Evolutionary conservation across 352 stramenopile species (phyloP).

Genomic region (Globisporangium nagaii): DNA sequence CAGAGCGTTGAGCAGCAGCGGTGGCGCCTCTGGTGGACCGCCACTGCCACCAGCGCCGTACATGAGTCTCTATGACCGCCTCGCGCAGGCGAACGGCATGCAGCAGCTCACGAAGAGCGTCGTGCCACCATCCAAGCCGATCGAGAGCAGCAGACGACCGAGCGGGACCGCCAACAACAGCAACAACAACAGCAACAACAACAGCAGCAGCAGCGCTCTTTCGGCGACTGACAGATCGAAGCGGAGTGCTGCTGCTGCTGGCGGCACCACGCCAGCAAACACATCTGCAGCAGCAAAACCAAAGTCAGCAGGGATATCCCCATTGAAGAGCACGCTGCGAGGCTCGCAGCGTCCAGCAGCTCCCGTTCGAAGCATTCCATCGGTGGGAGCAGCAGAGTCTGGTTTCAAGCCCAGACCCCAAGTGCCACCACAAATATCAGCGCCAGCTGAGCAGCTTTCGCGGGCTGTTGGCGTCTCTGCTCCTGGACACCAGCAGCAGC

Average conservation of each 20-base stretch:
- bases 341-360: conserved; percentile 11
- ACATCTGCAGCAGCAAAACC: background rate
- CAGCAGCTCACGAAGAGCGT: conserved; percentile 23
- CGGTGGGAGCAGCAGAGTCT: background rate
- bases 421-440: background rate
- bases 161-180: background rate
- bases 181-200: background rate
- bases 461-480: background rate
- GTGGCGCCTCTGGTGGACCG: background rate
- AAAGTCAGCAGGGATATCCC: background rate
- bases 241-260: background rate
- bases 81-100: conserved; percentile 45
- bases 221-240: background rate
- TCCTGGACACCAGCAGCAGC: background rate
- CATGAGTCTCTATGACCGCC: conserved; percentile 62
- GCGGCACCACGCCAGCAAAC: conserved; percentile 1
- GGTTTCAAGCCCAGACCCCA: background rate
- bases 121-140: conserved; percentile 29
- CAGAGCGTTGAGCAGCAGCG: background rate
- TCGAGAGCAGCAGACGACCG: conserved; percentile 8
- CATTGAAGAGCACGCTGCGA: conserved; percentile 12
- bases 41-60: conserved; percentile 23
- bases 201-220: too few relatives aligned
- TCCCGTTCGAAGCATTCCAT: background rate
- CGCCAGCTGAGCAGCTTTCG: background rate